Evolutionary conservation across 1,284 basidiomycete genomes (phyloP), one percentile per base, ranked within the genome.

Genomic region (Apiotrichum montevideense): DNA sequence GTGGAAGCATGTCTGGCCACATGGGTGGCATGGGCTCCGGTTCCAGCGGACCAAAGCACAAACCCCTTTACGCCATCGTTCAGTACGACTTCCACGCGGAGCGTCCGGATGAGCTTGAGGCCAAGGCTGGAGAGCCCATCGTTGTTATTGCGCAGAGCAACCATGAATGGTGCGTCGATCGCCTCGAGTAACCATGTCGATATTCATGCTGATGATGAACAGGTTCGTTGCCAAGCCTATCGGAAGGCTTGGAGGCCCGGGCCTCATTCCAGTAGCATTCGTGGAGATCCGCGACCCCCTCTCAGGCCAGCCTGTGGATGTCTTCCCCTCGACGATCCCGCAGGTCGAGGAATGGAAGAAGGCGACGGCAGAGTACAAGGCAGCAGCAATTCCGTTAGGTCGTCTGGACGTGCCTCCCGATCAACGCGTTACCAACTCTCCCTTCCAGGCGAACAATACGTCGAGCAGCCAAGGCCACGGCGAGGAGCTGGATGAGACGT

Each of bases 331-430:
- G 29, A 86, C 88, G 58, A 81, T 98, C 11, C 96, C 96, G 29
- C 87, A 86, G 64, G 93, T 98, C 11, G 95, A 98, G 72, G 94
- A 98, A 64, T 99, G 96, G 96, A 98, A 98, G 75, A 86, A 87
- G 70, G 88, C 90, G 53, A 91, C 97, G 79, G 85, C 93, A 56
- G 88, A 84, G 65, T 98, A 98, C 81, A 98, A 97, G 78, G 90
- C 92, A 64, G 93, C 88, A 70, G 92, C 90, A 70, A 98, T 98
- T 69, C 84, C 93, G 2, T 83, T 98, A 3, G 96, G 96, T 34
- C 86, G 90, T 46, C 83, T 98, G 67, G 93, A 97, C 61, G 81
- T 86, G 40, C 59, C 65, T 51, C 74, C 81, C 53, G 77, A 78
- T 47, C 67, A 68, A 60, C 63, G 62, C 29, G 68, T 72, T 33